Base-by-base conservation (phyloP, 495 filamentous ascomycete species). In the Aspergillus taichungensis region DNA sequence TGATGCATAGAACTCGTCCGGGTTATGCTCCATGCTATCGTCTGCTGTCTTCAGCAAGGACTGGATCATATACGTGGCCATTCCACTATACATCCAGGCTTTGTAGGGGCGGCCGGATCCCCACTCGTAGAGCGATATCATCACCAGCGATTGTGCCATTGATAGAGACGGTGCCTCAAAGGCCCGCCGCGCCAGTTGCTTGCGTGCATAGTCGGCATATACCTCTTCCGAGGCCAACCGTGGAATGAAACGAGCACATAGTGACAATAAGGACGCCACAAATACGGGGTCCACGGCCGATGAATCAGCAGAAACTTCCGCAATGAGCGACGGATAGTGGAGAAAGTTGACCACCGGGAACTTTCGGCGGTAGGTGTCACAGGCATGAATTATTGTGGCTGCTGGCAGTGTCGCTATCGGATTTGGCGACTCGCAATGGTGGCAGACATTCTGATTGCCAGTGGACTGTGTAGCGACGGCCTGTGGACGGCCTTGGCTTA, bases 11-110 rank as follows among this genome's bases (percentile, higher is more conserved):
- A 67, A 66, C 18, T 68, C 65, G 7, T 67, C 57, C 10, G 67
- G 60, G 35, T 52, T 57, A 33, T 69, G 60, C 37, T 71, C 67
- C 64, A 68, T 69, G 39, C 58, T 66, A 30, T 71, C 67, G 40
- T 71, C 67, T 28, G 67, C 58, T 40, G 59, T 71, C 42, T 67
- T 69, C 12, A 71, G 50, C 14, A 71, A 56, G 7, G 67, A 69
- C 39, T 71, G 67, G 12, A 71, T 66, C 67, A 71, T 71, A 30
- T 71, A 71, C 0, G 66, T 71, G 5, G 67, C 67, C 67, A 71
- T 71, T 24, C 67, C 67, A 31, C 66, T 71, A 38, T 71, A 71
- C 67, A 71, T 71, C 67, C 67, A 71, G 2, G 67, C 66, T 38
- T 66, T 64, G 42, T 71, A 71, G 2, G 67, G 64, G n/a, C 59